Evolutionary conservation across 2,329 filamentous ascomycete species (phyloP).

Genomic region (Xylaria sp.): DNA sequence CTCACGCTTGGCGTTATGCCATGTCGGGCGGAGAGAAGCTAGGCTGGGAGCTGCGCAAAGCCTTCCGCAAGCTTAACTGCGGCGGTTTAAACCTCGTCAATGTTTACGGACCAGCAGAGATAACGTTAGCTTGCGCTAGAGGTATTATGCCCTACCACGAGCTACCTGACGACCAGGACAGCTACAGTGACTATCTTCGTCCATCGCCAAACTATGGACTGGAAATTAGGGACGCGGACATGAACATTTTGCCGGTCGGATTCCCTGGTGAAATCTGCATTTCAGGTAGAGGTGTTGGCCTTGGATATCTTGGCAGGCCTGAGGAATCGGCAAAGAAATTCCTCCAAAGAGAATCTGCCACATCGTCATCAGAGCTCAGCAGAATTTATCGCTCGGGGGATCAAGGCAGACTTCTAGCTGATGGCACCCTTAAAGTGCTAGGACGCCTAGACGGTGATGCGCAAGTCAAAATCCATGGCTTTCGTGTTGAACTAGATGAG

Average conservation of each 20-base stretch:
- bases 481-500: constrained; percentile 59
- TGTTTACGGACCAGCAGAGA: constrained; percentile 44
- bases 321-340: constrained; percentile 44
- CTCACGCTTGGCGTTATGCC: constrained; percentile 9
- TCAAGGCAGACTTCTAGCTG: constrained; percentile 45
- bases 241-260: constrained; percentile 25
- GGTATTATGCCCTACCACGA: constrained; percentile 1
- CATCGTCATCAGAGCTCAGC: constrained; percentile 17
- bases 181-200: neutral
- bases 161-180: no score
- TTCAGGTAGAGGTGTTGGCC: constrained; percentile 30
- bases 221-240: neutral
- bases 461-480: constrained; percentile 56
- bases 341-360: neutral
- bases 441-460: constrained; percentile 54
- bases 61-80: constrained; percentile 7
- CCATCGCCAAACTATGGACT: constrained; percentile 6
- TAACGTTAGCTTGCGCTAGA: constrained; percentile 3
- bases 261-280: constrained; percentile 38
- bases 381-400: constrained; percentile 55
- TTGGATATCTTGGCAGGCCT: constrained; percentile 50
- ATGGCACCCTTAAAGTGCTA: constrained; percentile 50
- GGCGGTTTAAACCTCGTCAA: constrained; percentile 39
- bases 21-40: constrained; percentile 16
- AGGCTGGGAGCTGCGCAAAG: neutral